Conservation (phyloP, 495 filamentous ascomycete species). For the Cairneyella variabilis region DNA sequence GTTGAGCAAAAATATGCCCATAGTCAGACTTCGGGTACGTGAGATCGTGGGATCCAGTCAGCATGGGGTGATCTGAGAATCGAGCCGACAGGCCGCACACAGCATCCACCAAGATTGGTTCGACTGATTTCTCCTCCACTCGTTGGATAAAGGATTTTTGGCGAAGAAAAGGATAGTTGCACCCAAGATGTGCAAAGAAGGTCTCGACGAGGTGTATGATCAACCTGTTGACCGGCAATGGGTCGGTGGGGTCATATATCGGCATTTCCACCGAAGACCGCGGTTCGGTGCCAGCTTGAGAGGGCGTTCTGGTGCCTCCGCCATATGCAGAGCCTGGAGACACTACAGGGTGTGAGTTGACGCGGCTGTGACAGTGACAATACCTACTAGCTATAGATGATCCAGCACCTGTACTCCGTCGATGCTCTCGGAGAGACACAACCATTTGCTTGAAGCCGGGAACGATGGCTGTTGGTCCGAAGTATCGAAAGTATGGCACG, state of each 20-base stretch:
- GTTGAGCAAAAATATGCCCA: slow-evolving; percentile 72
- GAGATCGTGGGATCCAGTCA: slow-evolving; percentile 36
- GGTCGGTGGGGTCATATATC: slow-evolving; percentile 70
- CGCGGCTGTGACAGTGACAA: too few species aligned
- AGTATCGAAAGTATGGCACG: slow-evolving; percentile 84
- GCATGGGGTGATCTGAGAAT: slow-evolving; percentile 67
- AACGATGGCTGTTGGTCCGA: slow-evolving; percentile 84
- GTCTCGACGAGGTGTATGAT: slow-evolving; percentile 71
- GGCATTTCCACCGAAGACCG: slow-evolving; percentile 50
- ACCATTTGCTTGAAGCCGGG: slow-evolving; percentile 93
- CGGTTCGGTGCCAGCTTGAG: slow-evolving; percentile 15
- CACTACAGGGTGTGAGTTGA: too few species aligned
- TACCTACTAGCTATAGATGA: slow-evolving; percentile 22
- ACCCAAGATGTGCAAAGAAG: slow-evolving; percentile 75
- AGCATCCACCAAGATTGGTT: slow-evolving; percentile 82
- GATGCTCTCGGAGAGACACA: slow-evolving; percentile 50
- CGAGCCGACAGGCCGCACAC: slow-evolving; percentile 76
- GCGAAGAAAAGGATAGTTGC: slow-evolving; percentile 77
- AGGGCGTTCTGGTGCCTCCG: slow-evolving; percentile 9
- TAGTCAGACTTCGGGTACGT: slow-evolving; percentile 39
- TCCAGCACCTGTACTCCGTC: slow-evolving; percentile 33
- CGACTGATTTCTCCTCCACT: slow-evolving; percentile 72
- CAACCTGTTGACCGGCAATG: slow-evolving; percentile 61
- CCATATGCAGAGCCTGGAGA: slow-evolving; percentile 23
- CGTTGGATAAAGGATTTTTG: slow-evolving; percentile 63